Conservation (phyloP, 106 monocot genomes). For the Phalaenopsis aphrodite region DNA sequence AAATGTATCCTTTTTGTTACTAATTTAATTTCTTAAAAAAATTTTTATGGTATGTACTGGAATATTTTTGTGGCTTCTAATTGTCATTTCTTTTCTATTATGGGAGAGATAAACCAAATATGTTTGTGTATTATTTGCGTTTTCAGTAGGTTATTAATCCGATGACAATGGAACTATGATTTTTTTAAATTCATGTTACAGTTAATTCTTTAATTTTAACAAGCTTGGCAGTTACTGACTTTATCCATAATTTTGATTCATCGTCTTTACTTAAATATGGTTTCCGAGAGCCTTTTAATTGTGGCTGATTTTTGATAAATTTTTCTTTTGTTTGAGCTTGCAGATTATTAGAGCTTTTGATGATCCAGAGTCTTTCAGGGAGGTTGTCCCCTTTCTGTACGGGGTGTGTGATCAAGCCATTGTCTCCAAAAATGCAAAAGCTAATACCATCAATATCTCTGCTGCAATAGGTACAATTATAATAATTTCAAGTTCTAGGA, state of each 20-base stretch:
- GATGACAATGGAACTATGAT: background rate
- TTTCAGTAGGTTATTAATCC: background rate
- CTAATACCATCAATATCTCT: slow-evolving; percentile 5
- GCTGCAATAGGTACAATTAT: slow-evolving; percentile 25
- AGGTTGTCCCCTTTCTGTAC: slow-evolving; percentile 54
- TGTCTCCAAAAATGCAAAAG: slow-evolving; percentile 18
- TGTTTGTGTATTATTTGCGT: background rate
- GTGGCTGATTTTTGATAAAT: background rate
- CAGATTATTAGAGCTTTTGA: slow-evolving; percentile 74
- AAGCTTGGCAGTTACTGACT: background rate
- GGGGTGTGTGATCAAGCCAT: slow-evolving; percentile 36
- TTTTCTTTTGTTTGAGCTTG: slow-evolving; percentile 10
- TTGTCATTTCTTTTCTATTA: background rate
- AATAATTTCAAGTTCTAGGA: background rate
- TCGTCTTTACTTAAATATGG: background rate
- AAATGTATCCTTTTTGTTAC: background rate
- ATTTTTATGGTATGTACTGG: background rate
- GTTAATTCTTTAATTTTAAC: background rate
- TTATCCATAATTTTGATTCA: background rate
- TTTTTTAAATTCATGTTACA: background rate
- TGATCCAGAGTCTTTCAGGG: slow-evolving; percentile 48
- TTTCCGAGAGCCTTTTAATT: background rate
- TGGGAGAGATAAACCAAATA: background rate
- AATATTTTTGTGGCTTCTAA: background rate
- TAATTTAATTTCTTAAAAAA: background rate